phyloP scores from a whole-genome alignment of 768 basidiomycete species.

The Nidularia sp. region DNA sequence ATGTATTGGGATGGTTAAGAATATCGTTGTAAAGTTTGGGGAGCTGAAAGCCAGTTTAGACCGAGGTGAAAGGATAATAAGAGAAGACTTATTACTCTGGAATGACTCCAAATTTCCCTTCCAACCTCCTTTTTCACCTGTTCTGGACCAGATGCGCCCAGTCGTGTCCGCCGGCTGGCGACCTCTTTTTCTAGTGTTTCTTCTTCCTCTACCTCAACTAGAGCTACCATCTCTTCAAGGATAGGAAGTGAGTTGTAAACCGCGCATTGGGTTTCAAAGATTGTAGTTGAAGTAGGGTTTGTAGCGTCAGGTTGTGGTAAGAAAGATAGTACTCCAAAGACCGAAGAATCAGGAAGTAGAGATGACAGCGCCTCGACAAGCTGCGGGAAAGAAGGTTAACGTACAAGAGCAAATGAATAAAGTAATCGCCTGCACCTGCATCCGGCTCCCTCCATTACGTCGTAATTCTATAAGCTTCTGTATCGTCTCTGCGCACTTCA shows the following conservation, averaged over 20 bases:
- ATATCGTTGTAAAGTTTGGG: conserved; percentile 73
- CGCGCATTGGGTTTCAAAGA: conserved; percentile 51
- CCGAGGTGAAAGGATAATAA: neutral
- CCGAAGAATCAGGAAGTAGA: conserved; percentile 70
- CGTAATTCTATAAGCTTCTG: conserved; percentile 72
- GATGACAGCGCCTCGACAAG: conserved; percentile 61
- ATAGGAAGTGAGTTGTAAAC: conserved; percentile 68
- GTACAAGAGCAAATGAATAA: neutral
- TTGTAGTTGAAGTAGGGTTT: conserved; percentile 61
- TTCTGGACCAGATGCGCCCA: conserved; percentile 63
- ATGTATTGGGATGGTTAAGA: conserved; percentile 75
- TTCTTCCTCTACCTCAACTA: conserved; percentile 64
- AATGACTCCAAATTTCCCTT: conserved; percentile 56
- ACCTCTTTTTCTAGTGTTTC: conserved; percentile 60
- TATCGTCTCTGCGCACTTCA: conserved; percentile 76
- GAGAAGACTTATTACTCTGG: conserved; percentile 43
- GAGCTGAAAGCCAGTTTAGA: conserved; percentile 38
- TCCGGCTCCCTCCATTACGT: conserved; percentile 53
- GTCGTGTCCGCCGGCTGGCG: conserved; percentile 70
- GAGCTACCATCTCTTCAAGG: conserved; percentile 64
- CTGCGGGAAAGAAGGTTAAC: conserved; percentile 29
- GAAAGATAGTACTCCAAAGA: conserved; percentile 55
- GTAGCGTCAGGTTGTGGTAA: conserved; percentile 78
- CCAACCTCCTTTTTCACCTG: conserved; percentile 60
- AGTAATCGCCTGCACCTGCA: conserved; percentile 40